phyloP scores from a whole-genome alignment of 768 basidiomycete genomes.

The Termitomyces eurrhizus region DNA sequence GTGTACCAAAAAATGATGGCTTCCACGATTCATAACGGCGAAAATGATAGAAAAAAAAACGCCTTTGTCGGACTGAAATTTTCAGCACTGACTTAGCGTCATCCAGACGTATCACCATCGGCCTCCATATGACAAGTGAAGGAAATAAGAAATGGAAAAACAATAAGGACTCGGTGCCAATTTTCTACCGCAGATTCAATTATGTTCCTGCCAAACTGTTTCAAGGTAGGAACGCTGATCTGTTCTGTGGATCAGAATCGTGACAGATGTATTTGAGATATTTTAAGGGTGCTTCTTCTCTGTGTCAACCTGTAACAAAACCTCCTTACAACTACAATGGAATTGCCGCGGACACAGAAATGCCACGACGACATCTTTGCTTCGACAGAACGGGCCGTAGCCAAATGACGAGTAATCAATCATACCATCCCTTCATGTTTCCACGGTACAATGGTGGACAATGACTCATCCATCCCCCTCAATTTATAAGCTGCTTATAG shows the following conservation, averaged over 20 bases:
- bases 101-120: too few relatives aligned
- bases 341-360: not conserved
- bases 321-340: not conserved
- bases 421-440: not conserved
- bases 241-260: not conserved
- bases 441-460: too few relatives aligned
- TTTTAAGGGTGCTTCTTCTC: not conserved
- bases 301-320: not conserved
- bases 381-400: not conserved
- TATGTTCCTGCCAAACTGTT: not conserved
- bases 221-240: not conserved
- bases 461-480: not conserved
- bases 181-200: not conserved
- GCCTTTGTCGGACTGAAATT: not conserved
- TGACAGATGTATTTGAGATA: not conserved
- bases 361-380: not conserved
- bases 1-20: not conserved
- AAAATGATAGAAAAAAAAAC: not conserved
- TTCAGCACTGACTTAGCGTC: not conserved
- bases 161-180: too few relatives aligned
- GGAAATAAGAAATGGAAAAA: too few relatives aligned
- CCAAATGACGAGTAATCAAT: not conserved
- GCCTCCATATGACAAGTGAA: too few relatives aligned
- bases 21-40: not conserved
- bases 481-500: not conserved